Base-by-base conservation (phyloP, 2,329 filamentous ascomycete genomes). In the Talaromyces sp. region DNA sequence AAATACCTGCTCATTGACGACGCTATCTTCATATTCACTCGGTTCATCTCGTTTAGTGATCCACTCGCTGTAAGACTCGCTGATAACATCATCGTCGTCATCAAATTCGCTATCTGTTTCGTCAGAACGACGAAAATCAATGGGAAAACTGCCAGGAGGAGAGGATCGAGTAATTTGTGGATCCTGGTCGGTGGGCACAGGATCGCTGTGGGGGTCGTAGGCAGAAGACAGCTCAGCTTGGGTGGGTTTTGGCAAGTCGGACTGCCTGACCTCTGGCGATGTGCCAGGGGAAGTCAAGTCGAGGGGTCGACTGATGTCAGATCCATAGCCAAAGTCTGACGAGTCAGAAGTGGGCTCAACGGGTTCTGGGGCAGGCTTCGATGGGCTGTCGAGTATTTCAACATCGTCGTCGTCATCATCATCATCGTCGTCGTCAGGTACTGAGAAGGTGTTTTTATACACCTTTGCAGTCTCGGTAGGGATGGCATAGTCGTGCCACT, bases 351-450 rank as follows among this genome's bases (percentile, higher is more conserved):
- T 16, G 42, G 51, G 36, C 53, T 54, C 40, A 31, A 50, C 42
- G 10, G 55, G 50, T 61, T 56, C 42, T 16, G 23, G n/a, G 9
- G 16, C 31, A 23, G 34, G 31, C 30, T 40, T 5, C 30, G 33
- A 18, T 34, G 33, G 57, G 30, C 47, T 14, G 36, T 66, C 57
- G 30, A 57, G 30, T 61, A 57, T 3, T 18, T 47, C n/a, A 47
- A 47, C 7, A 6, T 47, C 40, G 40, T 42, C 42, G 42, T 47
- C 75, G 30, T 75, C 74, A 16, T 77, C 76, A 14, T n/a, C 65
- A 12, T 71, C 70, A 53, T 74, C 74, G 31, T 79, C 75, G 30
- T 75, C 74, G 16, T 77, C 76, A 14, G 78, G 76, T 7, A 78
- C 75, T 56, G 68, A 69, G 61, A 78, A 79, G 12, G 72, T 77